Percentiles rank a stretch among this genome's conserved stretches.
Evolutionary conservation across 257 asterid genomes (phyloP).

Genomic region (Solanum sparsipilum): DNA sequence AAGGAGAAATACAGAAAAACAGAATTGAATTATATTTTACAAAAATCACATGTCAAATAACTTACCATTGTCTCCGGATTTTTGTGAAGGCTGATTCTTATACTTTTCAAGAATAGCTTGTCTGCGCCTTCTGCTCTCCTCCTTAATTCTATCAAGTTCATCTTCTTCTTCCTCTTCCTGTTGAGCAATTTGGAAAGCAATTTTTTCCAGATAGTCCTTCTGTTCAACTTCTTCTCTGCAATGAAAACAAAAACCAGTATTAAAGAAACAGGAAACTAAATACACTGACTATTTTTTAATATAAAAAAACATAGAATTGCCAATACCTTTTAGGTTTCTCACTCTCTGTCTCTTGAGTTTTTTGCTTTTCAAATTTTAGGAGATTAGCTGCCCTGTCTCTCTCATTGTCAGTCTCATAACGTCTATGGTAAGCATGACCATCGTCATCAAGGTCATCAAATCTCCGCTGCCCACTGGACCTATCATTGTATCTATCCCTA

Average conservation of each 20-base stretch:
- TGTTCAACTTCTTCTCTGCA: conserved; percentile 58
- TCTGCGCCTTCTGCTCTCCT: conserved; percentile 78
- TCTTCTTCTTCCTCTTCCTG: background rate
- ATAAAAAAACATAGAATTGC: background rate
- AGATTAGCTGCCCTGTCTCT: conserved; percentile 20
- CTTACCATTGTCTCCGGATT: conserved; percentile 26
- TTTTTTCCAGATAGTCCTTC: conserved; percentile 69
- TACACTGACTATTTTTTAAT: background rate
- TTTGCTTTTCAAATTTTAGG: conserved; percentile 17
- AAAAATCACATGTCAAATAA: background rate
- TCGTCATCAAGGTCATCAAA: conserved; percentile 8
- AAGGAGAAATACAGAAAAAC: background rate
- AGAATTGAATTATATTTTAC: background rate
- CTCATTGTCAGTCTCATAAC: conserved; percentile 28
- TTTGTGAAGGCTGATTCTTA: conserved; percentile 34
- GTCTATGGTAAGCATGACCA: conserved; percentile 34
- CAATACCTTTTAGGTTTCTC: conserved; percentile 45
- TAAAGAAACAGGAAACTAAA: background rate
- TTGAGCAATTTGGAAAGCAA: conserved; percentile 16
- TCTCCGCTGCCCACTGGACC: conserved; percentile 23
- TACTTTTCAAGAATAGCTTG: conserved; percentile 88
- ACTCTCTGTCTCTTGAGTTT: conserved; percentile 12
- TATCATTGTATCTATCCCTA: conserved; percentile 28
- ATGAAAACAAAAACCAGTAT: background rate
- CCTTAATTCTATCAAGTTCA: conserved; percentile 41